phyloP scores from a whole-genome alignment of 2,329 filamentous ascomycete species.

The Penicillium sp. region DNA sequence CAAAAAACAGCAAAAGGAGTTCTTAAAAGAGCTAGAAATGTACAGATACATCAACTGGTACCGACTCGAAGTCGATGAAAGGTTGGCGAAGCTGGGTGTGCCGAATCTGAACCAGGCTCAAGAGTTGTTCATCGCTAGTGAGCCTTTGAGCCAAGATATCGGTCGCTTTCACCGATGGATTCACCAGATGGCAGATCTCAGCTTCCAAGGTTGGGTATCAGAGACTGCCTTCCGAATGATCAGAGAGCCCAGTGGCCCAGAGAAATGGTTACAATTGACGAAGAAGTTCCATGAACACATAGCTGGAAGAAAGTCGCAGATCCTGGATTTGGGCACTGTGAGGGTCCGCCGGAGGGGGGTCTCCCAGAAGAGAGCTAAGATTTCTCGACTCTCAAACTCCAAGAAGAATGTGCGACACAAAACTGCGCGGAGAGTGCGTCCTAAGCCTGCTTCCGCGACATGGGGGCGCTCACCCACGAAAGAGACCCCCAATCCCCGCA shows the following conservation, averaged over 20 bases:
- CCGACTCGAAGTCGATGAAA: slow-evolving; percentile 29
- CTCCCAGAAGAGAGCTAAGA: background rate
- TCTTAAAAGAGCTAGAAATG: slow-evolving; percentile 5
- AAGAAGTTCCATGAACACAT: background rate
- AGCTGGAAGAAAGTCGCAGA: slow-evolving; percentile 1
- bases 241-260: background rate
- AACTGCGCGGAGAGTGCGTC: background rate
- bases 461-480: background rate
- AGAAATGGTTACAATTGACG: slow-evolving; percentile 1
- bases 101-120: slow-evolving; percentile 19
- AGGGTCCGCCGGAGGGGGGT: background rate
- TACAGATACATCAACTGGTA: slow-evolving; percentile 30
- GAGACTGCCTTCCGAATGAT: background rate
- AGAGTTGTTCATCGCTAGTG: slow-evolving; percentile 21
- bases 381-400: background rate
- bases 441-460: background rate
- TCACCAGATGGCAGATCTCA: background rate
- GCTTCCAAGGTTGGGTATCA: background rate
- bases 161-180: slow-evolving; percentile 27
- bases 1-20: slow-evolving; percentile 6
- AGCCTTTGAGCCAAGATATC: slow-evolving; percentile 30
- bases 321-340: slow-evolving; percentile 12
- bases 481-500: background rate
- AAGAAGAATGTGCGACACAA: background rate
- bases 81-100: slow-evolving; percentile 20